These are phyloP conservation scores for Sphaerobolus stellatus DNA, from an alignment of 1,284 basidiomycete species.

Conservation along the genomic window DNA sequence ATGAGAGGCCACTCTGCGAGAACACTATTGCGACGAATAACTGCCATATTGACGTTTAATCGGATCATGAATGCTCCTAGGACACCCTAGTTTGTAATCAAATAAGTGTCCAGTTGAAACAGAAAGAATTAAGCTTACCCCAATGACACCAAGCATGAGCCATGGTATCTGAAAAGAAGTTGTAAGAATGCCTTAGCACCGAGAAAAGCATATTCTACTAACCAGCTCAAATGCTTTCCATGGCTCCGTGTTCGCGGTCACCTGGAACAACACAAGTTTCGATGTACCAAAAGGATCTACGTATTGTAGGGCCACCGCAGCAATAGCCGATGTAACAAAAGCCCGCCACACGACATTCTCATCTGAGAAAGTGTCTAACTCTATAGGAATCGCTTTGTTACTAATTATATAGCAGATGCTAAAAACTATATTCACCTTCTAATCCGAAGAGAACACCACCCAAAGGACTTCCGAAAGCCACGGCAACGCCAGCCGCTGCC, in stretches of 20 bases:
- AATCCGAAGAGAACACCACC: conserved; percentile 75
- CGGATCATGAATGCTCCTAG: conserved; percentile 64
- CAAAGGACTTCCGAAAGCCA: conserved; percentile 73
- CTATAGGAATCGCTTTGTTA: conserved; percentile 29
- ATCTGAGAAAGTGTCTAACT: conserved; percentile 67
- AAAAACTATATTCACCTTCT: conserved; percentile 43
- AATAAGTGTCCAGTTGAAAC: too few species aligned
- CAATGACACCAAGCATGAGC: conserved; percentile 58
- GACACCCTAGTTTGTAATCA: too few species aligned
- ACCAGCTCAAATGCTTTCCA: conserved; percentile 75
- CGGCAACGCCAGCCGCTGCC: conserved; percentile 70
- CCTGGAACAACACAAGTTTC: conserved; percentile 73
- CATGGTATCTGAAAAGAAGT: conserved; percentile 57
- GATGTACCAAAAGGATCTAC: conserved; percentile 72
- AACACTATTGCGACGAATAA: conserved; percentile 57
- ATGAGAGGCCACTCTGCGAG: conserved; percentile 62
- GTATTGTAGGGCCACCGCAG: conserved; percentile 69
- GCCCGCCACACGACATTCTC: conserved; percentile 77
- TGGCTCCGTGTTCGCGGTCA: conserved; percentile 55
- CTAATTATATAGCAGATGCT: not conserved
- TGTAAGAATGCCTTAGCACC: not conserved
- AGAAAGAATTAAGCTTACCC: conserved; percentile 39
- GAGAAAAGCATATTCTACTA: conserved; percentile 19
- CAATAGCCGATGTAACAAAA: conserved; percentile 72
- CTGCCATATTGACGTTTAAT: conserved; percentile 61